Evolutionary conservation across 78 protist genomes (phyloP).

Genomic region (Ministeria vibrans): DNA sequence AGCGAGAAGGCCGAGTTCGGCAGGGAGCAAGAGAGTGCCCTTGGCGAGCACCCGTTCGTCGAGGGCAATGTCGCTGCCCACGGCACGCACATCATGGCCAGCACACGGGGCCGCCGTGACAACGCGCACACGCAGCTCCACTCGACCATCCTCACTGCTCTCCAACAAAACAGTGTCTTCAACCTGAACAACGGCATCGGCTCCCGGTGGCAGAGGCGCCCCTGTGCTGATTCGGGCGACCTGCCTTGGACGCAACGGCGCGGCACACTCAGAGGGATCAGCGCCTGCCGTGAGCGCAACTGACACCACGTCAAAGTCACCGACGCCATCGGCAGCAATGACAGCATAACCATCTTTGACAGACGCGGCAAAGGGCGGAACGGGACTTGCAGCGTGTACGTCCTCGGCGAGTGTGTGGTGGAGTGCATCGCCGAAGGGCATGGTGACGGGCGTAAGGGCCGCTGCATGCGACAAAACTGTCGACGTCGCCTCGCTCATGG

Average conservation of each 20-base stretch:
- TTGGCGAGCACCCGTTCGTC: conserved; percentile 2
- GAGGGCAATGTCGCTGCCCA: conserved; percentile 24
- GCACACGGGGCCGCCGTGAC: neutral
- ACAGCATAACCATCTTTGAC: conserved; percentile 68
- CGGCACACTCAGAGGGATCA: neutral
- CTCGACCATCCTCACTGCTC: neutral
- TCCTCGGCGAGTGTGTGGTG: conserved; percentile 7
- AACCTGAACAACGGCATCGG: conserved; percentile 52
- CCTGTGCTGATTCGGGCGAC: conserved; percentile 54
- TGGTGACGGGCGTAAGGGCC: neutral
- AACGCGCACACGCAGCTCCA: neutral
- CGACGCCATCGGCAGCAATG: conserved; percentile 20
- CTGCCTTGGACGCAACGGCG: neutral
- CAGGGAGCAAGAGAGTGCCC: conserved; percentile 3
- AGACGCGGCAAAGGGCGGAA: conserved; percentile 48
- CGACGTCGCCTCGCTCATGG: neutral
- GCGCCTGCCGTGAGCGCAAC: neutral
- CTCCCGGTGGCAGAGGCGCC: conserved; percentile 47
- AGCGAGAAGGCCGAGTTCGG: conserved; percentile 45
- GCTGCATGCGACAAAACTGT: neutral
- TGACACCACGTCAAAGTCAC: neutral
- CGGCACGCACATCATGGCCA: conserved; percentile 37
- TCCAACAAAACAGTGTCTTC: conserved; percentile 41
- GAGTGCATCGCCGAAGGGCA: neutral
- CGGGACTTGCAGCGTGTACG: neutral